Evolutionary conservation across 306 rosid genomes (phyloP), one percentile per base, ranked within the genome.

Genomic region (Quillaja saponaria): DNA sequence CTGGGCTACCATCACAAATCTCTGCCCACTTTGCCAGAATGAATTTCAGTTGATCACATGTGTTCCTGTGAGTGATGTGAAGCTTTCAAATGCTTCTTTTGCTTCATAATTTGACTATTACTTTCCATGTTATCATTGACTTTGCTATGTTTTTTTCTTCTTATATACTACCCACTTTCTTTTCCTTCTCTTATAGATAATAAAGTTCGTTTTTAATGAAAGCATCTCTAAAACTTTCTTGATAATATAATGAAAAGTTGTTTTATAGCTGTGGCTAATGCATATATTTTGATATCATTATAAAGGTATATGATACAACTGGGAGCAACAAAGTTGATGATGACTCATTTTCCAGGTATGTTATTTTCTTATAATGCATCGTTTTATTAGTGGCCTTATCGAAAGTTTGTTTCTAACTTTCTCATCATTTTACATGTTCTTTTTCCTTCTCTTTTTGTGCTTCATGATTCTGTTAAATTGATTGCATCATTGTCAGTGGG

Each of bases 11-110:
- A 92, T 92, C 73, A 92, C 99, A 48, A 92, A 87, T 75, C 96
- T 92, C 59, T 92, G 99, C 72, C 99, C 95, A 12, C 96, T 92
- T 69, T 92, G 99, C 86, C 99, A 89, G 89, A 83, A 92, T 48
- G 99, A 92, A 76, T 89, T 89, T 78, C 99, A 89, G 79, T 68
- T 92, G 69, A 89, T 92, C 76, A 92, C 99, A 35, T 92, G 96
- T 74, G 89, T 92, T 81, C 97, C 99, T 17, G 99, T 92, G 86
- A 92, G 99, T 84, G 78, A 64, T 74, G 73, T 66, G 49, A 74
- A 64, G 62, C 62, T 78, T 47, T 7, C 49, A 63, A 68, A 66
- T 25, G 71, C 67, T 75, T 20, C 45, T 80, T 76, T 67, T 64
- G 69, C 63, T 51, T 64, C 66, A 39, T 67, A 49, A 60, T 66